Base-by-base conservation (phyloP, 2,329 filamentous ascomycete genomes). In the Dactylellina drechsleri region DNA sequence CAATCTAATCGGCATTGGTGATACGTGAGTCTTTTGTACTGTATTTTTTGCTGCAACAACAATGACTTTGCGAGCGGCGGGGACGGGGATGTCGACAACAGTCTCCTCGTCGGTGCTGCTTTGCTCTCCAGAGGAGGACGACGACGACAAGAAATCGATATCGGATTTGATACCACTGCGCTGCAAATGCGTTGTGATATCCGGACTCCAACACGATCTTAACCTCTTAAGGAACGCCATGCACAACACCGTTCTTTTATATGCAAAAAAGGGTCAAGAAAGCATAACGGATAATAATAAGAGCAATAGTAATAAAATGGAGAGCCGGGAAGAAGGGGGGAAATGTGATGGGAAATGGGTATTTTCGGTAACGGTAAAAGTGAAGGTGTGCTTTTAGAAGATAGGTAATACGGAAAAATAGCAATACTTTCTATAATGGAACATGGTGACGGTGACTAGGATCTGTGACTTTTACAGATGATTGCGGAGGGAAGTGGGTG, bases 351-450 rank as follows among this genome's bases (percentile, higher is more conserved):
- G 23, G 23, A 23, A 23, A 23, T 23, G 31, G 28, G 18, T 23
- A 23, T 23, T 41, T 53, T 47, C 52, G 52, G 57, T 58, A 67
- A 59, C 31, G 31, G 31, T 36, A 36, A 52, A 57, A 50, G n/a
- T 6, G 16, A n/a, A 41, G 36, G 45, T 54, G 49, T 49, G 28
- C 18, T n/a, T 23, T 52, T 23, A 60, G 26, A 31, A 59, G 54
- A 67, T 41, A 64, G 36, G 54, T n/a, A 23, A 58, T 31, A 49
- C 50, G 41, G 62, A 74, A 58, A 58, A 54, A 59, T 53, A 49
- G 59, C 65, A 66, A 31, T 74, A 74, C 70, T 67, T 74, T 54
- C 70, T 74, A 62, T 74, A 74, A 58, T 74, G 70, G 59, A 74
- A 57, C 70, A 74, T 74, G 62, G 62, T 28, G 70, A 57, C 45